Conservation (phyloP, 2,329 filamentous ascomycete genomes). For the Aspergillus pseudonomiae region DNA sequence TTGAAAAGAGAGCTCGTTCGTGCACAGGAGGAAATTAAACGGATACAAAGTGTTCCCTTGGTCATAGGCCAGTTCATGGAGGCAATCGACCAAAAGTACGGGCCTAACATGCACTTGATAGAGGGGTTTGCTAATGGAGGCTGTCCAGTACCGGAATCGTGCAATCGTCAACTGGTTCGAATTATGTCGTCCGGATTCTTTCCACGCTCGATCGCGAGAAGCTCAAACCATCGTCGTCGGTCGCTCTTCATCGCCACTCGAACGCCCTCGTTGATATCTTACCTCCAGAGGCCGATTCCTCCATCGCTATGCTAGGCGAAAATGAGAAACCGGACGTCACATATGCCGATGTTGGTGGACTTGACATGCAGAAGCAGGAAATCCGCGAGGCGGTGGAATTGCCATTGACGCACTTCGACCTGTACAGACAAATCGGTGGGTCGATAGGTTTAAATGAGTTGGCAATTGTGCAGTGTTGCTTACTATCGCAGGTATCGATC, state of each 20-base stretch:
- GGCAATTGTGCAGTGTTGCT: conserved; percentile 16
- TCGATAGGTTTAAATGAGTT: neutral
- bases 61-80: conserved; percentile 99
- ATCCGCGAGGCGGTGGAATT: conserved; percentile 97
- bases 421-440: conserved; percentile 94
- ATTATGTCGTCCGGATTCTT: conserved; percentile 97
- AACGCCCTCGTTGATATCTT: conserved; percentile 98
- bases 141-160: conserved; percentile 85
- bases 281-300: conserved; percentile 97
- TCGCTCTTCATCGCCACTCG: conserved; percentile 95
- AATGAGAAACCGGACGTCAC: conserved; percentile 99
- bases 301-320: conserved; percentile 94
- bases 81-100: conserved; percentile 97
- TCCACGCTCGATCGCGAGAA: conserved; percentile 98
- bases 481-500: conserved; percentile 70
- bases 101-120: conserved; percentile 1
- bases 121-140: conserved; percentile 13
- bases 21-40: conserved; percentile 98
- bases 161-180: conserved; percentile 95
- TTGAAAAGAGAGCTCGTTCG: conserved; percentile 95
- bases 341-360: conserved; percentile 93
- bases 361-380: conserved; percentile 99
- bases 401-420: conserved; percentile 94
- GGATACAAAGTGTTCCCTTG: conserved; percentile 95
- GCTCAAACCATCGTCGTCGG: conserved; percentile 95